Evolutionary conservation across 2,329 filamentous ascomycete species (phyloP), one percentile per base, ranked within the genome.

Genomic region (Aspergillus texensis): DNA sequence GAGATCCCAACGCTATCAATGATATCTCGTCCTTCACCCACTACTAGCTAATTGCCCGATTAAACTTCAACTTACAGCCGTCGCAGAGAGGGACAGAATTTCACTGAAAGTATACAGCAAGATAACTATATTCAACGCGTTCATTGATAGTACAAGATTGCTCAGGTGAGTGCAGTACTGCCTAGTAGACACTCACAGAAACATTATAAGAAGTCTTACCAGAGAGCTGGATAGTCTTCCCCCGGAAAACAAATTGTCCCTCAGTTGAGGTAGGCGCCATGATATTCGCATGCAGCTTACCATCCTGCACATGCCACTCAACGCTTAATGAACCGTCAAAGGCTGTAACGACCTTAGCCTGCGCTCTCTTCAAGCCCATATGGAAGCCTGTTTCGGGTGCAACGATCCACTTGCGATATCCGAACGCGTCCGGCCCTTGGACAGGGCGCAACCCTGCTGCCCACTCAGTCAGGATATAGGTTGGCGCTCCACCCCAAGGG

Each of bases 401-500:
- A 30, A 52, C 11, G 16, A 52, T 30, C 48, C 48, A 52, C 8
- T 32, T 52, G 21, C 24, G 48, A 19, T 52, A 52, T 52, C 48
- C 21, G 6, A 52, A 52, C 2, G 26, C 48, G 24, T 28, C 48
- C 0, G 48, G 14, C 2, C 48, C 48, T 16, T 26, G 14, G 14
- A 26, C 48, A 52, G 48, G 48, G 12, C 48, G 48, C 26, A 52
- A 10, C 8, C 48, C 48, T 14, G 48, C 48, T n/a, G 28, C 48
- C 24, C 24, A 78, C 43, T 79, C 74, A 2, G 72, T 81, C 16
- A 83, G 60, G 2, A 83, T 67, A 53, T 82, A 83, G 9, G 81
- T 82, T 2, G 81, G 77, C 6, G 80, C 81, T 0, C 76, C 79
- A 36, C 80, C 78, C 81, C 81, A 83, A 0, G 80, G 80, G 63